These are phyloP conservation scores for Didymella pomorum DNA, from an alignment of 2,329 filamentous ascomycete species.

Conservation along the genomic window DNA sequence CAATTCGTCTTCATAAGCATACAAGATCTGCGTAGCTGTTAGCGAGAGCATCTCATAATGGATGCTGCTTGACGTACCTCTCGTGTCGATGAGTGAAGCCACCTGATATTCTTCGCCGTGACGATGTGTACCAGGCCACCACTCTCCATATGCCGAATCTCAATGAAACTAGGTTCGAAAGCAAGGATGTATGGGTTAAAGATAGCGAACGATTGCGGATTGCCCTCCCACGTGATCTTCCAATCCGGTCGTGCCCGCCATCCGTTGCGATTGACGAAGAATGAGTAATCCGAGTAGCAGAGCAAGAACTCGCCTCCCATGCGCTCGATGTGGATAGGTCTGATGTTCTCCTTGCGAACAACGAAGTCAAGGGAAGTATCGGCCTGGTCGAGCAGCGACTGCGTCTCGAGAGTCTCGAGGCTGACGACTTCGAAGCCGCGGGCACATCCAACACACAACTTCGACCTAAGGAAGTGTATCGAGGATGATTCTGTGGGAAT, in stretches of 20 bases:
- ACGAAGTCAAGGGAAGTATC: slow-evolving; percentile 99
- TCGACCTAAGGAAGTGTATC: slow-evolving; percentile 96
- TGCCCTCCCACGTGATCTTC: slow-evolving; percentile 97
- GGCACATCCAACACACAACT: slow-evolving; percentile 94
- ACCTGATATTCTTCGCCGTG: slow-evolving; percentile 94
- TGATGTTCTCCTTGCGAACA: slow-evolving; percentile 88
- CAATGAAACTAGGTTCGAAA: slow-evolving; percentile 97
- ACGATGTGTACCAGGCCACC: slow-evolving; percentile 92
- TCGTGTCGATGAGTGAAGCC: slow-evolving; percentile 95
- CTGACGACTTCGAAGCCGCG: slow-evolving; percentile 97
- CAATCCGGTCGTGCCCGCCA: slow-evolving; percentile 96
- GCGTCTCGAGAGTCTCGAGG: slow-evolving; percentile 95
- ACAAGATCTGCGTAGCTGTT: slow-evolving; percentile 76
- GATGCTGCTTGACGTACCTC: slow-evolving; percentile 71
- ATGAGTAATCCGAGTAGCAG: slow-evolving; percentile 98
- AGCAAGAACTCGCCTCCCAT: slow-evolving; percentile 96
- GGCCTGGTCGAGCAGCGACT: slow-evolving; percentile 94
- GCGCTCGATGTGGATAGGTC: slow-evolving; percentile 95
- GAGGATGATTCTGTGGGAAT: slow-evolving; percentile 98
- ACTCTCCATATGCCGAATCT: slow-evolving; percentile 93
- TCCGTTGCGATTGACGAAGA: slow-evolving; percentile 98
- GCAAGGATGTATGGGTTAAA: slow-evolving; percentile 97
- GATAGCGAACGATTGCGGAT: slow-evolving; percentile 88
- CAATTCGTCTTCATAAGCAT: slow-evolving; percentile 94
- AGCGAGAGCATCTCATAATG: background rate